phyloP scores from a whole-genome alignment of 1,284 basidiomycete species.

The Cutaneotrichosporon cyanovorans region DNA sequence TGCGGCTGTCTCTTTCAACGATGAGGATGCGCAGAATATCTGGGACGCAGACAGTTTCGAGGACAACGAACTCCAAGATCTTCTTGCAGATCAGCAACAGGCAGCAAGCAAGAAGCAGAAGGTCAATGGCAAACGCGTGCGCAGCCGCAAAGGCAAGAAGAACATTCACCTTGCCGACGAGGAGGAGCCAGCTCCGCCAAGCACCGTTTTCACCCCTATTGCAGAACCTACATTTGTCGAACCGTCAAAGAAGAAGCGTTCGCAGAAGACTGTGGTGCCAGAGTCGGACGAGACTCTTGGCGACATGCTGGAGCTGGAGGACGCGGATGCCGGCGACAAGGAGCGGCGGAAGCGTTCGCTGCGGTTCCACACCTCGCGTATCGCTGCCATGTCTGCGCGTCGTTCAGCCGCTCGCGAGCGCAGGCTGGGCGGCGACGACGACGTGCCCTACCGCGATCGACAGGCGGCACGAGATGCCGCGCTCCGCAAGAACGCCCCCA shows the following conservation, averaged over 20 bases:
- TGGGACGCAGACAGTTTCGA: constrained; percentile 17
- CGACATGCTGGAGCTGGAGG: constrained; percentile 61
- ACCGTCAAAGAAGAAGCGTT: constrained; percentile 19
- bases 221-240: constrained; percentile 30
- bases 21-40: constrained; percentile 24
- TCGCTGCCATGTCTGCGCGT: constrained; percentile 66
- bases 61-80: constrained; percentile 37
- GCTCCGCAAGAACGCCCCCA: constrained; percentile 45
- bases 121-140: constrained; percentile 11
- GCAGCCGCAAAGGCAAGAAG: constrained; percentile 40
- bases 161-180: constrained; percentile 8
- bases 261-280: constrained; percentile 19
- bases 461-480: constrained; percentile 48
- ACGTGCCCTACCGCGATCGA: constrained; percentile 50
- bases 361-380: constrained; percentile 83
- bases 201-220: constrained; percentile 34
- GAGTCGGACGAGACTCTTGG: constrained; percentile 59
- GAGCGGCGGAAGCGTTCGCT: constrained; percentile 67
- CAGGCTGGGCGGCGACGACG: constrained; percentile 66
- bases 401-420: constrained; percentile 57
- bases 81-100: constrained; percentile 27
- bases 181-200: constrained; percentile 4
- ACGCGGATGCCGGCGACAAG: constrained; percentile 73
- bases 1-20: no score
- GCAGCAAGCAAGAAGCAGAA: constrained; percentile 23